Evolutionary conservation across 164 flowering plant species (phyloP).

Genomic region (Cinnamomum chago): DNA sequence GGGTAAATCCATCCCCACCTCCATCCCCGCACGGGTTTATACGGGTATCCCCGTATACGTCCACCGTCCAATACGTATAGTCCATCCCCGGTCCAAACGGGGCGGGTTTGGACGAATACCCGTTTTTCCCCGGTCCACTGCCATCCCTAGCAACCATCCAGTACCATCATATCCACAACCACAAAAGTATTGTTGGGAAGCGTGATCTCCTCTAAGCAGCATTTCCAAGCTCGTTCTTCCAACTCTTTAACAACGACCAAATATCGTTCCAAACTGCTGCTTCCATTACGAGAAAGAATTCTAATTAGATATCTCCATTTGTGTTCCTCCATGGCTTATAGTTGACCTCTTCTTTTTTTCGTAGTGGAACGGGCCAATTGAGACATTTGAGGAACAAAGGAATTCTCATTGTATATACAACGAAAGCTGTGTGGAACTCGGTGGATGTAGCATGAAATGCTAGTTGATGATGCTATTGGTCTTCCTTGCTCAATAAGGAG

Average conservation of each 20-base stretch:
- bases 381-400: neutral
- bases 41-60: no score
- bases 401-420: neutral
- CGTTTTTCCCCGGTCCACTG: no score
- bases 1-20: no score
- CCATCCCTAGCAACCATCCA: conserved; percentile 8
- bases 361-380: neutral
- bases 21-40: no score
- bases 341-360: neutral
- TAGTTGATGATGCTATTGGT: no score
- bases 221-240: conserved; percentile 27
- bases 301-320: neutral
- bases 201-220: conserved; percentile 38
- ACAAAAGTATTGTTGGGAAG: conserved; percentile 24
- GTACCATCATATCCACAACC: neutral
- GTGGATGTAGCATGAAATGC: neutral
- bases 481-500: no score
- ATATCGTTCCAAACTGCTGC: no score
- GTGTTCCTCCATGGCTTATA: conserved; percentile 4
- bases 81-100: no score
- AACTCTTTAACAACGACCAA: neutral
- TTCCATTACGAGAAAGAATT: neutral
- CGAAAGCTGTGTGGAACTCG: neutral
- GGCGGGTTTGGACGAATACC: no score
- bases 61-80: no score